Evolutionary conservation across 75 land plant species (phyloP), one percentile per base, ranked within the genome.

Genomic region (Sequoia sempervirens): DNA sequence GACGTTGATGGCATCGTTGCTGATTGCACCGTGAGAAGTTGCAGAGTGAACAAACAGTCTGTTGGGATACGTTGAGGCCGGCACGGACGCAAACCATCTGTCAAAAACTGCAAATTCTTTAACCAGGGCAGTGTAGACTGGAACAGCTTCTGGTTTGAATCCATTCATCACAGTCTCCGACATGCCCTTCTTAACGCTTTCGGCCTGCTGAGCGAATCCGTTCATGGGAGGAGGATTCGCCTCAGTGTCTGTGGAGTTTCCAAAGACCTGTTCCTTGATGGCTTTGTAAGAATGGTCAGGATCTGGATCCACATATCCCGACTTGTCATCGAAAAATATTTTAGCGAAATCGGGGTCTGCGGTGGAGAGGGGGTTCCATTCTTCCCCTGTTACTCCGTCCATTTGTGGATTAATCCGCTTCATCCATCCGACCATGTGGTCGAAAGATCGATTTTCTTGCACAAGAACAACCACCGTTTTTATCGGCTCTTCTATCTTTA

Each of bases 1-100:
- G 1, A 97, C 87, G 80, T 56, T 75, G 56, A 82, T 45, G 34
- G 84, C 80, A 45, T 91, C 86, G 75, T 97, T 95, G 83, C 92
- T 89, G 9, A 85, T 86, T n/a, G 82, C 53, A 8, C 97, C 99
- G 74, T 90, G 88, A 2, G 99, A 95, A 41, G 97, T 97, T 40
- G 95, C 97, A 13, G 97, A 92, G 84, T 97, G 97, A 83, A 97
- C 92, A 82, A 56, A 97, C 80, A 93, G 81, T 79, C 99, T 81
- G 83, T 97, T 97, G 38, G 99, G 99, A 89, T 97, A 97, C 64
- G 99, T 97, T 38, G 92, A 91, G 18, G 97, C 85, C 41, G 97
- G 99, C 32, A 93, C 84, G 10, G 97, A 90, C 74, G 99, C 88
- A 83, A 95, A 95, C 99, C 99, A 97, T 76, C 94, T 83, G 82